These are phyloP conservation scores for Streptanthus diversifolius DNA, from an alignment of 345 rosid genomes.

Conservation along the genomic window DNA sequence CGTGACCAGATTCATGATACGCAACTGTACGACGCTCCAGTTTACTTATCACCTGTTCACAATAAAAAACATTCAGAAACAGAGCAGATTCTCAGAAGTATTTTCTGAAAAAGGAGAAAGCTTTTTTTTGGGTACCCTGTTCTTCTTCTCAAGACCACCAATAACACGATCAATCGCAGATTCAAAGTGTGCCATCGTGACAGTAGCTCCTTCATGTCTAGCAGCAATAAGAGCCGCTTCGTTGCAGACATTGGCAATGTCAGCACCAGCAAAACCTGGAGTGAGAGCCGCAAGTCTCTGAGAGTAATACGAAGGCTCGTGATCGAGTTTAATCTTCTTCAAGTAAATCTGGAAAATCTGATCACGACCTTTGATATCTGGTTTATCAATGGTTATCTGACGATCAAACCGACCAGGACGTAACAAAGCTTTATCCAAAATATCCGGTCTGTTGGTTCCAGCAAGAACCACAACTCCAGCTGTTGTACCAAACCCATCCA, in stretches of 20 bases:
- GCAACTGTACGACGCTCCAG: slow-evolving; percentile 88
- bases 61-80: neutral
- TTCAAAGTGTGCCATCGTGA: slow-evolving; percentile 85
- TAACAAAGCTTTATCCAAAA: slow-evolving; percentile 83
- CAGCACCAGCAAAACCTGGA: slow-evolving; percentile 98
- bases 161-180: slow-evolving; percentile 92
- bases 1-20: slow-evolving; percentile 97
- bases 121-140: slow-evolving; percentile 47
- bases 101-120: neutral
- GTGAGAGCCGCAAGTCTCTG: slow-evolving; percentile 91
- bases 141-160: slow-evolving; percentile 98
- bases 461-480: slow-evolving; percentile 95
- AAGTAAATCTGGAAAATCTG: slow-evolving; percentile 84
- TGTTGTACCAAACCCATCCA: slow-evolving; percentile 98
- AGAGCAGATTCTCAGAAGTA: neutral
- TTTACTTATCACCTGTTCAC: slow-evolving; percentile 78
- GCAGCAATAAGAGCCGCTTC: slow-evolving; percentile 97
- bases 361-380: slow-evolving; percentile 87
- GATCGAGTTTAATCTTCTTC: slow-evolving; percentile 79
- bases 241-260: slow-evolving; percentile 92
- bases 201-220: slow-evolving; percentile 48
- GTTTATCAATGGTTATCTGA: slow-evolving; percentile 82
- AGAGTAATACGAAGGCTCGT: slow-evolving; percentile 70
- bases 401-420: slow-evolving; percentile 94
- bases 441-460: slow-evolving; percentile 95